Evolutionary conservation across 2,329 filamentous ascomycete species (phyloP), one percentile per base, ranked within the genome.

Genomic region (Fusarium illudens): DNA sequence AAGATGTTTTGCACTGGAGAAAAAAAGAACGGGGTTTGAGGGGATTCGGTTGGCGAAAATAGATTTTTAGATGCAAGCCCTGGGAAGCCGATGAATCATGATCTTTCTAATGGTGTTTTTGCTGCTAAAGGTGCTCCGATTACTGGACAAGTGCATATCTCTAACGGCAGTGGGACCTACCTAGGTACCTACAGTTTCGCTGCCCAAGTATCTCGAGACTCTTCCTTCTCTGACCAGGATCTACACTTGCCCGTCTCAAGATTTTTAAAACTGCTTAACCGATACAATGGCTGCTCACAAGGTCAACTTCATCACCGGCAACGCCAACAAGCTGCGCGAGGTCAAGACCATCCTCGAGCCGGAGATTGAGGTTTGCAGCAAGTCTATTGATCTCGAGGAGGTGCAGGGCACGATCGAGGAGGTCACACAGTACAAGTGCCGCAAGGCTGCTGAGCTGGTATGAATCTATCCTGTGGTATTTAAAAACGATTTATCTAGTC

Each of bases 241-340:
- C 42, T 46, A 13, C 42, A 17, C 22, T 17, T n/a, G 1, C n/a
- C 10, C 20, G 25, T 7, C 11, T 33, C 12, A 17, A 3, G 4
- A 12, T n/a, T 15, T 52, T 20, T 12, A 20, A n/a, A 13, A 3
- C 27, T 49, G 4, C 32, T 32, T 37, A 22, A 72, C 30, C 27
- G 30, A 32, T 32, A 29, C 64, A 54, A 86, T 86, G 82, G 78
- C 81, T 50, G 76, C 77, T 4, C 74, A 78, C 6, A 70, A 60
- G 37, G 79, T 99, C 70, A 94, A 96, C 81, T 99, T 99, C 83
- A 97, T 99, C 77, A 98, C 95, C 2, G 92, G 95, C 79, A 99
- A 99, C 81, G 89, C 90, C 75, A 96, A 97, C 83, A 99, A 99
- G 83, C 86, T 99, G 58, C 83, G 86, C 60, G 96, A 99, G 83